phyloP scores from a whole-genome alignment of 148 eudicot genomes.

The Silene conica region DNA sequence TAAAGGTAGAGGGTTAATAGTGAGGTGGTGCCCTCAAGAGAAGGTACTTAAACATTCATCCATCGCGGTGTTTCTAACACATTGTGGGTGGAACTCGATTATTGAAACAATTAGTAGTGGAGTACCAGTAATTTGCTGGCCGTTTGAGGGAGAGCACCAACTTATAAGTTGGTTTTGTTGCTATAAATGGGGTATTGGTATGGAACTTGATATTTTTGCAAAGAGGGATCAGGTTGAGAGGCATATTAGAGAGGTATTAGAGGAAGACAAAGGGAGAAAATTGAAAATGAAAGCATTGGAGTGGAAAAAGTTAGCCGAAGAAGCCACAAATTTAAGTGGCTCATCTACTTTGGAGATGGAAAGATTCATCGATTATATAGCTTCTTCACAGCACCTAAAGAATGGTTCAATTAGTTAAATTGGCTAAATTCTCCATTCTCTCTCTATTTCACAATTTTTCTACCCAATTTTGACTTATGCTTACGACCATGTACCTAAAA shows the following conservation, averaged over 20 bases:
- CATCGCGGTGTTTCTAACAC: not conserved
- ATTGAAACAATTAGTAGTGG: not conserved
- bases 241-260: not conserved
- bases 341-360: not conserved
- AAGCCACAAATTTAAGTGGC: not conserved
- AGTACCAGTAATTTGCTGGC: not conserved
- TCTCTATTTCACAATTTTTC: too few relatives aligned
- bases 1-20: not conserved
- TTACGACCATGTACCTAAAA: too few relatives aligned
- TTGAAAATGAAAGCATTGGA: not conserved
- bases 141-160: not conserved
- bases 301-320: not conserved
- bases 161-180: not conserved
- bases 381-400: not conserved
- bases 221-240: slow-evolving; percentile 1
- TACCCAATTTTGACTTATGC: too few relatives aligned
- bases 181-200: not conserved
- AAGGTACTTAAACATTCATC: not conserved
- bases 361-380: not conserved
- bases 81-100: not conserved
- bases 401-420: not conserved
- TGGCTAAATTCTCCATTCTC: too few relatives aligned
- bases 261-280: not conserved
- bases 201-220: not conserved
- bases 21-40: not conserved